Evolutionary conservation across 768 basidiomycete species (phyloP), one percentile per base, ranked within the genome.

Genomic region (Sporobolomyces roseus): DNA sequence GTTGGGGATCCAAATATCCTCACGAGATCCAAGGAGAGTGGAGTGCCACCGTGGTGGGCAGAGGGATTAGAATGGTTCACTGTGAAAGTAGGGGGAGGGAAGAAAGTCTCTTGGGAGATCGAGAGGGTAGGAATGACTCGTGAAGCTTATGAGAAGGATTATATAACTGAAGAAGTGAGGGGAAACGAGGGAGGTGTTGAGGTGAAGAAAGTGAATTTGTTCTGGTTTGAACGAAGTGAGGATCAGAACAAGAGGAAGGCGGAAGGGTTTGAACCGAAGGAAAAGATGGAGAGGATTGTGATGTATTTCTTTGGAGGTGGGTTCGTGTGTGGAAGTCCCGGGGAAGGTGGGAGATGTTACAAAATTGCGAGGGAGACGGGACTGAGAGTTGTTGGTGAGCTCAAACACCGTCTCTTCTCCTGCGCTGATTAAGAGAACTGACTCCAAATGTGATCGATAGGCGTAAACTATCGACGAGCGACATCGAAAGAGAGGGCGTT

Each of bases 281-380:
- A 51, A 4, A 10, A 45, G 38, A 41, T 9, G 3, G 71, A 65
- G 32, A 48, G 69, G 25, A 51, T 63, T 0, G 46, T 75, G 0
- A 27, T 75, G n/a, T 75, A 75, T 61, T 49, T 71, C 30, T 70
- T 73, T 35, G 74, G 74, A 1, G 74, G 74, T 5, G 74, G 70
- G 3, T 72, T 64, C 27, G 61, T 66, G 21, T 60, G 59, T 16
- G 70, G 70, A 1, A 32, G n/a, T 2, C 70, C 70, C 1, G 32
- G 35, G 7, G 65, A 71, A n/a, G 70, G 70, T 13, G 48, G 45
- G 19, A 56, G 65, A 0, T 64, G 62, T 33, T 71, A 51, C 70
- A 67, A 67, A 27, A 51, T 71, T 3, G 70, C 70, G 1, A 33
- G 66, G 1, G 56, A 64, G 36, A 66, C 70, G 0, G 70, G 65